Conservation (phyloP, 1,284 basidiomycete genomes). For the Cutaneotrichosporon spelunceum region DNA sequence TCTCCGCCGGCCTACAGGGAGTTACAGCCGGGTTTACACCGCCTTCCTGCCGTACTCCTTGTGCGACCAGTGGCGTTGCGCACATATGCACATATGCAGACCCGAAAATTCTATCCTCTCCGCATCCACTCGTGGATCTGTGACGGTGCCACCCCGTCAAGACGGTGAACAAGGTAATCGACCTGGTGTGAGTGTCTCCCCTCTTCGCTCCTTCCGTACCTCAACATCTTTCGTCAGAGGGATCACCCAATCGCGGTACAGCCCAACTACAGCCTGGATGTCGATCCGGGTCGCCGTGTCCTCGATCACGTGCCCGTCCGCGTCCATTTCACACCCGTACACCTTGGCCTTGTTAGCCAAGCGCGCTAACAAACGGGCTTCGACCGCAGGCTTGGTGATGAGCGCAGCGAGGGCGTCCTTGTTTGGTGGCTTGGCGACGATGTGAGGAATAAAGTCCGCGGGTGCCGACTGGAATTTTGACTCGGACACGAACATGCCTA, state of each 20-base stretch:
- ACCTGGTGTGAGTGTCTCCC: slow-evolving; percentile 60
- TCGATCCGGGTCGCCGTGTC: slow-evolving; percentile 67
- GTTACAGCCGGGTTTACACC: no score
- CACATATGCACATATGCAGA: not conserved
- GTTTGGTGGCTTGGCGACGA: slow-evolving; percentile 65
- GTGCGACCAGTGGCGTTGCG: not conserved
- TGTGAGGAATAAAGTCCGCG: slow-evolving; percentile 84
- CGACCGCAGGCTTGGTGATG: slow-evolving; percentile 96
- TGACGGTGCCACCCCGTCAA: slow-evolving; percentile 73
- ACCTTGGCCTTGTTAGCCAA: slow-evolving; percentile 86
- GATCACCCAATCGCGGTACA: slow-evolving; percentile 94
- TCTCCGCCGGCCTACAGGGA: not conserved
- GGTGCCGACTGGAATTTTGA: slow-evolving; percentile 89
- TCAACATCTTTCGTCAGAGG: slow-evolving; percentile 97
- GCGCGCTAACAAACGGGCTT: slow-evolving; percentile 77
- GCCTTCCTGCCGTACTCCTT: no score
- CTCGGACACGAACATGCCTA: slow-evolving; percentile 99
- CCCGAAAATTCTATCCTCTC: not conserved
- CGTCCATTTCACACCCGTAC: slow-evolving; percentile 86
- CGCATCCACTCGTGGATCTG: slow-evolving; percentile 66
- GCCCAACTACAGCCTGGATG: slow-evolving; percentile 84
- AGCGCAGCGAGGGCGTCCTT: slow-evolving; percentile 70
- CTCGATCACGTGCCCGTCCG: slow-evolving; percentile 61
- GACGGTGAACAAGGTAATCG: slow-evolving; percentile 79
- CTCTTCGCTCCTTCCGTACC: slow-evolving; percentile 55